Base-by-base conservation (phyloP, 2,329 filamentous ascomycete genomes). In the Tolypocladium guangdongense region DNA sequence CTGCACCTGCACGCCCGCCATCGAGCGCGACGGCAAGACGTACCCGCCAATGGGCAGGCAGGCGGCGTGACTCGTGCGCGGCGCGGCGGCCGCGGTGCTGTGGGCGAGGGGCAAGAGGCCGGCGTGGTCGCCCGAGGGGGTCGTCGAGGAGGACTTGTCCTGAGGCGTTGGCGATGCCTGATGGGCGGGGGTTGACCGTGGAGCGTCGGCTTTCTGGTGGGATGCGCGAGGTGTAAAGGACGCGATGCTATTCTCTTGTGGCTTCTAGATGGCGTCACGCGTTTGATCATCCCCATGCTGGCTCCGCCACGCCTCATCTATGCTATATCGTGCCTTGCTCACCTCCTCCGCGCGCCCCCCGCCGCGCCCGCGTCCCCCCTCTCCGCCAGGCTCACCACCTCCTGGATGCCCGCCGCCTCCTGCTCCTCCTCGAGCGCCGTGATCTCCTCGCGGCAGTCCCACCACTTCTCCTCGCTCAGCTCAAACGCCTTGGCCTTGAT, bases 381-480 rank as follows among this genome's bases (percentile, higher is more conserved):
- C 61, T 95, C 90, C 50, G 86, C 84, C 64, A 97, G 74, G 64
- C 86, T 93, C 52, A 97, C 88, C 45, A 97, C 89, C 73, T 97
- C 93, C 18, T 90, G 88, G 68, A 97, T 96, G 11, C 93, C 91
- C 36, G 90, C 89, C 49, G 88, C 91, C 70, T 96, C 92, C 74
- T 97, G 90, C 73, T 96, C 92, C 70, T 96, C 92, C 71, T 99
- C 93, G 64, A 97, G 71, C 7, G 83, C 87, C 52, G 85, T 87
- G 59, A 99, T 88, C 72, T 97, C 92, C 73, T 99, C 93, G 62
- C 93, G 81, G 66, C 87, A 90, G 75, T 96, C 93, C 93, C 93
- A 99, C 93, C 93, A 99, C 69, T 95, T 96, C 72, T 91, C 88
- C 70, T 99, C 93, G 41, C 91, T 91, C 58, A 90, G 78, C 65